Evolutionary conservation across 768 basidiomycete species (phyloP), one percentile per base, ranked within the genome.

Genomic region (Lentinula sp.): DNA sequence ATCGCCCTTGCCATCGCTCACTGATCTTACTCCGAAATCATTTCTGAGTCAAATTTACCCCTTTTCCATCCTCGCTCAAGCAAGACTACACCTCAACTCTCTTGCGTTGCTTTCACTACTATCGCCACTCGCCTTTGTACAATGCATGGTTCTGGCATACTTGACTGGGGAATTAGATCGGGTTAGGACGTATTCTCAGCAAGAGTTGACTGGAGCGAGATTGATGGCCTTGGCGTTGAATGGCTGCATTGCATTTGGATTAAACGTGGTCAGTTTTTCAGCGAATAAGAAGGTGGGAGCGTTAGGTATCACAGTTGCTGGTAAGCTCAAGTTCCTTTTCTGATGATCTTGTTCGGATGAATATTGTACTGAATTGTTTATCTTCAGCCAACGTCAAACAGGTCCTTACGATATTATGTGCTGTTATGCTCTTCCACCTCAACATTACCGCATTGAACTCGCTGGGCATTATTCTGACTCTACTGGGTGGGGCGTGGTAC

Each of bases 221-320:
- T 74, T 81, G 1, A 61, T 80, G 1, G 83, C 86, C 5, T 73
- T 98, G 49, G 64, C 84, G 4, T 67, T 89, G 39, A 99, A 98
- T 66, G 96, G 95, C 0, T 70, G 78, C 13, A 85, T 98, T 67
- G 97, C 97, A 3, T 98, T 97, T 68, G 89, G 86, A 13, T 77
- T 99, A 56, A 99, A 98, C 67, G 85, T 98, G 2, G 91, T 97
- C 60, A 92, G 89, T 70, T 97, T 99, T 69, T 91, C 91, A 43
- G 92, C 97, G n/a, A 99, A 98, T 75, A 88, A 88, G 73, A 87
- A 89, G 69, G 87, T 93, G 0, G 94, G 95, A 2, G 87, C 94
- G 11, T 70, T 96, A 64, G 89, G 88, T 51, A 96, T 95, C 90
- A 92, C 89, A 9, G 93, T 96, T 51, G 91, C 93, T 62, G 89